Percentiles rank a stretch among this genome's conserved stretches.
These are phyloP conservation scores for Trypanosoma grayi DNA, from an alignment of 208 protist species.

Conservation along the genomic window DNA sequence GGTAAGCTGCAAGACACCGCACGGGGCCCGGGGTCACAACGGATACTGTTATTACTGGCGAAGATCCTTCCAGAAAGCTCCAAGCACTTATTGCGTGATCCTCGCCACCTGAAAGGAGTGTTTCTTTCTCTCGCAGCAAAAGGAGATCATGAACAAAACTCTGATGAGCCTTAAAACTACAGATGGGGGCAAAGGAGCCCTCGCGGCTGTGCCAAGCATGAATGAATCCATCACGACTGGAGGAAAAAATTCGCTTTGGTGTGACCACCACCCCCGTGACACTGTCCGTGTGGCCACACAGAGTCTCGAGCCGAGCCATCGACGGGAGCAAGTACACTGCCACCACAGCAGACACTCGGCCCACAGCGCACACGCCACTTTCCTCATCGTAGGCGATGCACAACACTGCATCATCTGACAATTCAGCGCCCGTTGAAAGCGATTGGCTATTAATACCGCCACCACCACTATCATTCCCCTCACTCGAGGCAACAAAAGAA, in stretches of 20 bases:
- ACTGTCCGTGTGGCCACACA: constrained; percentile 1
- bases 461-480: neutral
- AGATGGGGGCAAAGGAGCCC: neutral
- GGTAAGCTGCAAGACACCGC: neutral
- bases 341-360: constrained; percentile 1
- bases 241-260: constrained; percentile 6
- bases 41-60: neutral
- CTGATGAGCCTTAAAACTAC: neutral
- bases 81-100: neutral
- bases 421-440: neutral
- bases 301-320: neutral
- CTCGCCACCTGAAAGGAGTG: constrained; percentile 4
- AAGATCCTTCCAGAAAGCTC: neutral
- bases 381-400: constrained; percentile 7
- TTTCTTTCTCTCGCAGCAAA: neutral
- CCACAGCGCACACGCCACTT: neutral
- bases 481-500: constrained; percentile 6
- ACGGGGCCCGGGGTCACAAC: neutral
- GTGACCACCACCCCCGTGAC: constrained; percentile 4
- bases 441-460: neutral
- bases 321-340: constrained; percentile 1
- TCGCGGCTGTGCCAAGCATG: neutral
- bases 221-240: constrained; percentile 9
- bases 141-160: constrained; percentile 3
- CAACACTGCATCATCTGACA: neutral